Evolutionary conservation across 2,329 filamentous ascomycete species (phyloP).

Genomic region (Colletotrichum karsti): DNA sequence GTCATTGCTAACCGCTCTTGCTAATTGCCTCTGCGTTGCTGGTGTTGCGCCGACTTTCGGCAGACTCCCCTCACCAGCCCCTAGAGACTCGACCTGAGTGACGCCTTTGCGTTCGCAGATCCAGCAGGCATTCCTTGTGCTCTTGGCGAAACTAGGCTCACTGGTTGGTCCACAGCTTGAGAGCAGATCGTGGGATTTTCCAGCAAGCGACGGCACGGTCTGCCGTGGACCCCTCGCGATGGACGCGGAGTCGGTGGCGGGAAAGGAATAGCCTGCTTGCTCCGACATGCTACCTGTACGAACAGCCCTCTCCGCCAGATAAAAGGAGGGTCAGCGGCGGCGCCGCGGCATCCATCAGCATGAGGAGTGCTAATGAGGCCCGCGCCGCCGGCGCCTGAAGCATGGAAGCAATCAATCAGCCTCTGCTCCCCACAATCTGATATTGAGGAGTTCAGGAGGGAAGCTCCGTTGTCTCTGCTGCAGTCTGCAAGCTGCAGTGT

Average conservation of each 20-base stretch:
- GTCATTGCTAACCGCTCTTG: slow-evolving; percentile 17
- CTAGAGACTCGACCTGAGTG: neutral
- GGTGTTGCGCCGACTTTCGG: slow-evolving; percentile 6
- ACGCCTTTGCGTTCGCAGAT: slow-evolving; percentile 15
- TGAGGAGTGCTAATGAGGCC: slow-evolving; percentile 9
- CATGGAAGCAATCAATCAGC: neutral
- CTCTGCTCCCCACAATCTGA: slow-evolving; percentile 1
- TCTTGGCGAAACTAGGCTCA: neutral
- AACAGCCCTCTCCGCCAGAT: too few species aligned
- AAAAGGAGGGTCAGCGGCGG: neutral
- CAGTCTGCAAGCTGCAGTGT: slow-evolving; percentile 19
- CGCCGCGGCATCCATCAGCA: slow-evolving; percentile 2
- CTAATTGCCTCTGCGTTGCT: neutral
- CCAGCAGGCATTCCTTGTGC: neutral
- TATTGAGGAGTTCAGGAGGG: slow-evolving; percentile 2
- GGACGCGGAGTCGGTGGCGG: slow-evolving; percentile 1
- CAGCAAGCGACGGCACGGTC: slow-evolving; percentile 14
- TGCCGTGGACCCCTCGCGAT: slow-evolving; percentile 12
- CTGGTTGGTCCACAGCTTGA: neutral
- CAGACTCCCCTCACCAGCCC: neutral
- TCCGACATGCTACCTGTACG: neutral
- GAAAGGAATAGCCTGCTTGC: slow-evolving; percentile 1
- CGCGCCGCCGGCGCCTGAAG: slow-evolving; percentile 26
- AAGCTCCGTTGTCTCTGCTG: slow-evolving; percentile 18
- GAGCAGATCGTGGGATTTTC: neutral